A percentile compares a stretch with the other conserved stretches of the same genome.
Conservation (phyloP, 2,329 filamentous ascomycete genomes). For the Xylaria sp. region DNA sequence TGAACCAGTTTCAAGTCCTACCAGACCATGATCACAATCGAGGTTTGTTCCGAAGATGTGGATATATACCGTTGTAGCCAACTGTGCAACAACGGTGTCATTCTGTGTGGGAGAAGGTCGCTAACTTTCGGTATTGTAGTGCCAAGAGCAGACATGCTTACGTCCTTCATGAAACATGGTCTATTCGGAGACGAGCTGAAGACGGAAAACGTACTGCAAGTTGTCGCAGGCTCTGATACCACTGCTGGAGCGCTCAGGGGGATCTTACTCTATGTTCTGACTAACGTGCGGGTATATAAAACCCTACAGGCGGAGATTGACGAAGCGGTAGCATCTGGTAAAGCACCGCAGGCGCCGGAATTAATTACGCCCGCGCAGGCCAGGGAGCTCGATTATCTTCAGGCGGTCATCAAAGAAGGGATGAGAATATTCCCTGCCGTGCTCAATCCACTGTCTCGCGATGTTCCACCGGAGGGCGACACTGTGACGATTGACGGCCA, state of each 20-base stretch:
- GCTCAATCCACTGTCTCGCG: slow-evolving; percentile 38
- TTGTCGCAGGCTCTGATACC: slow-evolving; percentile 67
- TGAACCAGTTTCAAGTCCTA: not conserved
- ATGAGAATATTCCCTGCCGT: slow-evolving; percentile 52
- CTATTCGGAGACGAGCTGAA: slow-evolving; percentile 44
- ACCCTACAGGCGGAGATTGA: slow-evolving; percentile 56
- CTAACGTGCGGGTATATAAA: slow-evolving; percentile 55
- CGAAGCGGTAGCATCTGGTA: slow-evolving; percentile 49
- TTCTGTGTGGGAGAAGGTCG: too few species aligned
- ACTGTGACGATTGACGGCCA: slow-evolving; percentile 22
- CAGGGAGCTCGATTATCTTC: slow-evolving; percentile 52
- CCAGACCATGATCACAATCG: not conserved
- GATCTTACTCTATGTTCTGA: slow-evolving; percentile 60
- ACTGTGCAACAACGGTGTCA: too few species aligned
- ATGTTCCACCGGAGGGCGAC: slow-evolving; percentile 34
- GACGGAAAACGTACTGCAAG: slow-evolving; percentile 52
- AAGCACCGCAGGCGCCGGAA: slow-evolving; percentile 51
- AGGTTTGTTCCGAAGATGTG: not conserved
- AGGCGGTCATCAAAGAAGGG: slow-evolving; percentile 55
- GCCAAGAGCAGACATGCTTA: slow-evolving; percentile 47
- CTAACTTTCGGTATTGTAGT: not conserved
- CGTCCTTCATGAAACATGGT: slow-evolving; percentile 47
- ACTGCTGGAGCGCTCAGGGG: slow-evolving; percentile 62
- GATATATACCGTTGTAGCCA: too few species aligned
- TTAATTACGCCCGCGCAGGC: slow-evolving; percentile 46